phyloP scores from a whole-genome alignment of 495 filamentous ascomycete species.

The Aspergillus kassunensis region DNA sequence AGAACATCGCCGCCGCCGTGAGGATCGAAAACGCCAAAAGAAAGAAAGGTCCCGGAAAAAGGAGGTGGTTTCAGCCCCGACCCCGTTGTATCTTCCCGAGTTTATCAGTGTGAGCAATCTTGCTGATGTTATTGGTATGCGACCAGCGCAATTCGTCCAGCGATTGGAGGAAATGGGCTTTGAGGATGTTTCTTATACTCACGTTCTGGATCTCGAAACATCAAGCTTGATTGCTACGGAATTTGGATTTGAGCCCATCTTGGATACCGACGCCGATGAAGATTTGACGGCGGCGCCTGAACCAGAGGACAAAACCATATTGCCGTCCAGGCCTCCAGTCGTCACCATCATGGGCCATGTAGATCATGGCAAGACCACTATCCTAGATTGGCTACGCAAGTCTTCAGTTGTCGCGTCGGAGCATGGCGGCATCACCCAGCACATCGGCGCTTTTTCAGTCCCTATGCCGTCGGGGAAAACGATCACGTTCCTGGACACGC shows the following conservation, averaged over 20 bases:
- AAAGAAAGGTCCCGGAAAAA: conserved; percentile 42
- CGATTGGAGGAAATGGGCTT: conserved; percentile 77
- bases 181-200: conserved; percentile 70
- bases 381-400: conserved; percentile 90
- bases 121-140: conserved; percentile 70
- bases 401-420: conserved; percentile 86
- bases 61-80: conserved; percentile 37
- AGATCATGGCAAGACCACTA: conserved; percentile 97
- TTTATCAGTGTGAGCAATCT: conserved; percentile 86
- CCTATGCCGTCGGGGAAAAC: conserved; percentile 76
- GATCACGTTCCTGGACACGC: conserved; percentile 97
- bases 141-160: conserved; percentile 63
- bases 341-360: conserved; percentile 99
- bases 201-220: conserved; percentile 84
- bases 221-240: conserved; percentile 88
- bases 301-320: conserved; percentile 62
- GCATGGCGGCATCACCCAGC: conserved; percentile 97
- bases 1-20: conserved; percentile 25
- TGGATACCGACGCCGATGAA: conserved; percentile 57
- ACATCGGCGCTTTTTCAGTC: conserved; percentile 98
- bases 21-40: conserved; percentile 44
- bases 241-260: conserved; percentile 86
- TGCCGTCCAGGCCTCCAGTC: conserved; percentile 80
- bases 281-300: conserved; percentile 70
- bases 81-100: conserved; percentile 77